Evolutionary conservation across 192 early-diverging fungal species (phyloP).

Genomic region (Lunasporangiospora selenospora): DNA sequence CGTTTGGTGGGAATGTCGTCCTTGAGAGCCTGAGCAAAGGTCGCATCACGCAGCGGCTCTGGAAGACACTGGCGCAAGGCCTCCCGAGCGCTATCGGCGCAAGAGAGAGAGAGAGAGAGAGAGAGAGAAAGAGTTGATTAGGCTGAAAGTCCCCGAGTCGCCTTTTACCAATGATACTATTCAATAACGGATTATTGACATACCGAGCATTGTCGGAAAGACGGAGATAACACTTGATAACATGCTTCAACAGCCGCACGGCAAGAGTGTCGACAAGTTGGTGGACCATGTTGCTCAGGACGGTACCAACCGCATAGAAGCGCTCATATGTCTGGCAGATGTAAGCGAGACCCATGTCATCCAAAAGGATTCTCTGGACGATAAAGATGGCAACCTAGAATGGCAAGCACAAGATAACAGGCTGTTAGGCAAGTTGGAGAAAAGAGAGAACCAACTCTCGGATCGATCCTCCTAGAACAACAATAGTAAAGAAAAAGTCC

Average conservation of each 20-base stretch:
- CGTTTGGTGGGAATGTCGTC: slow-evolving; percentile 92
- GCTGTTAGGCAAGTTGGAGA: background rate
- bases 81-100: slow-evolving; percentile 72
- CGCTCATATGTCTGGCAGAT: slow-evolving; percentile 92
- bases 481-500: slow-evolving; percentile 2
- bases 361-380: slow-evolving; percentile 95
- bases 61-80: slow-evolving; percentile 91
- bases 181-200: background rate
- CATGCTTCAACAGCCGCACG: slow-evolving; percentile 90
- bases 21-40: slow-evolving; percentile 83
- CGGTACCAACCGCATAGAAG: slow-evolving; percentile 94
- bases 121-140: background rate
- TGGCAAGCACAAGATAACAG: slow-evolving; percentile 1
- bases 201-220: slow-evolving; percentile 85
- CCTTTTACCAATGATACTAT: background rate
- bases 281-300: slow-evolving; percentile 91
- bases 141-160: no score
- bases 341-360: slow-evolving; percentile 90
- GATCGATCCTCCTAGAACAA: no score
- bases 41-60: slow-evolving; percentile 86
- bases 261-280: slow-evolving; percentile 89
- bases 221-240: slow-evolving; percentile 91
- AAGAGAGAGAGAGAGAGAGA: background rate
- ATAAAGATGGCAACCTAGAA: slow-evolving; percentile 94
- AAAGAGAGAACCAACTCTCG: background rate